These are phyloP conservation scores for Cymbopogon citratus DNA, from an alignment of 176 grass and related monocot species.

Conservation along the genomic window DNA sequence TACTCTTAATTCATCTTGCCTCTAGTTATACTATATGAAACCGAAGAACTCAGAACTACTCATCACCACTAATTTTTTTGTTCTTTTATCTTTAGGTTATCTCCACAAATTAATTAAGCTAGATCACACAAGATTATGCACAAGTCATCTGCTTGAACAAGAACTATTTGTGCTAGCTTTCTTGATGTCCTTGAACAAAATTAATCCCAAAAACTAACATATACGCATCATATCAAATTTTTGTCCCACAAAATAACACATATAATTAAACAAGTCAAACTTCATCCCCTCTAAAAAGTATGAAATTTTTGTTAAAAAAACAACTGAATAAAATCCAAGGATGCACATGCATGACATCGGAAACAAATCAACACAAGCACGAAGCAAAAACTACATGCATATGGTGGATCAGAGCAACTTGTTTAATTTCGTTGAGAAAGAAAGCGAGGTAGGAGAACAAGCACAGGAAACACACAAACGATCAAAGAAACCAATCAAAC, in stretches of 20 bases:
- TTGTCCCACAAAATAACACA: not conserved
- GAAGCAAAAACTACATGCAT: not conserved
- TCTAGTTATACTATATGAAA: not conserved
- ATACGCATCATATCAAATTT: not conserved
- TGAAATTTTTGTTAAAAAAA: not conserved
- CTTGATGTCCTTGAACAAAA: not conserved
- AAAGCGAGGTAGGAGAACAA: slow-evolving; percentile 10
- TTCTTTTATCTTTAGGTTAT: not conserved
- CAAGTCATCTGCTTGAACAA: not conserved
- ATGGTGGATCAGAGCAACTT: not conserved
- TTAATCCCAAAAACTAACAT: not conserved
- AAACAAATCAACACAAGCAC: not conserved
- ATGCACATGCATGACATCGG: not conserved
- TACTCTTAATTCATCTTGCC: not conserved
- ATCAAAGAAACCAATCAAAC: slow-evolving; percentile 11
- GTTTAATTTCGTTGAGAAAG: not conserved
- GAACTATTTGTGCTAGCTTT: not conserved
- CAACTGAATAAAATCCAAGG: not conserved
- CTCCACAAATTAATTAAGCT: not conserved
- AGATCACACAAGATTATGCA: not conserved
- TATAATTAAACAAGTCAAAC: not conserved
- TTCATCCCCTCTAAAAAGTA: not conserved
- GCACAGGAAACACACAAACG: not conserved
- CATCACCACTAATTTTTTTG: not conserved
- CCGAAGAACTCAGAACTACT: not conserved